Evolutionary conservation across 2,329 filamentous ascomycete species (phyloP).

Genomic region (Botrytis pseudocinerea): DNA sequence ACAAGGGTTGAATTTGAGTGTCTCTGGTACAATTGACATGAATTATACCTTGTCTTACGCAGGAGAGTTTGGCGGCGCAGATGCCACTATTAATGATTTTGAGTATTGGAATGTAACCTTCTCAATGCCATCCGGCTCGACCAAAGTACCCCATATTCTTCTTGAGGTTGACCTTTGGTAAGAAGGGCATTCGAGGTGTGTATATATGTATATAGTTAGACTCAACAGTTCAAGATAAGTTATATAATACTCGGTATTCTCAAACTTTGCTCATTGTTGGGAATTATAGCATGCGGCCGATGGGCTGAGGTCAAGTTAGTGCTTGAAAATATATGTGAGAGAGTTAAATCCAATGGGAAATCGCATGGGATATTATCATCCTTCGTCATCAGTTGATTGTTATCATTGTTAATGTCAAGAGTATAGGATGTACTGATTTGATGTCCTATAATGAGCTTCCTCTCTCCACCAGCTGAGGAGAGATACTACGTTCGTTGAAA

Average conservation of each 20-base stretch:
- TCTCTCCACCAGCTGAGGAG: not conserved
- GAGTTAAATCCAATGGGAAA: not conserved
- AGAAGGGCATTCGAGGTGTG: not conserved
- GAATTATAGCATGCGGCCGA: not conserved
- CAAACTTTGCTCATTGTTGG: not conserved
- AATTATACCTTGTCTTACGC: conserved; percentile 12
- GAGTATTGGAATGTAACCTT: conserved; percentile 18
- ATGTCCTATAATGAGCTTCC: not conserved
- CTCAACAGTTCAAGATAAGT: not conserved
- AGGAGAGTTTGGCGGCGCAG: conserved; percentile 4
- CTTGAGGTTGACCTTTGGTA: conserved; percentile 8
- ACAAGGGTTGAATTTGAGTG: conserved; percentile 48
- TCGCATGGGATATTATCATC: not conserved
- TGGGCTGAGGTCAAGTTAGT: not conserved
- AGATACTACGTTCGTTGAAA: not conserved
- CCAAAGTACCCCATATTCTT: not conserved
- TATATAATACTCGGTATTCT: not conserved
- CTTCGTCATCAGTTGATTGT: not conserved
- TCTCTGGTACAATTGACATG: conserved; percentile 38
- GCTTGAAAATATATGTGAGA: not conserved
- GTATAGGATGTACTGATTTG: not conserved
- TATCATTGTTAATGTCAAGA: not conserved
- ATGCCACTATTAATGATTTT: conserved; percentile 14
- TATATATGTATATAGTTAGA: not conserved
- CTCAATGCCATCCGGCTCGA: not conserved